These are phyloP conservation scores for Fusarium gaditjirri DNA, from an alignment of 2,329 filamentous ascomycete species.

Conservation along the genomic window DNA sequence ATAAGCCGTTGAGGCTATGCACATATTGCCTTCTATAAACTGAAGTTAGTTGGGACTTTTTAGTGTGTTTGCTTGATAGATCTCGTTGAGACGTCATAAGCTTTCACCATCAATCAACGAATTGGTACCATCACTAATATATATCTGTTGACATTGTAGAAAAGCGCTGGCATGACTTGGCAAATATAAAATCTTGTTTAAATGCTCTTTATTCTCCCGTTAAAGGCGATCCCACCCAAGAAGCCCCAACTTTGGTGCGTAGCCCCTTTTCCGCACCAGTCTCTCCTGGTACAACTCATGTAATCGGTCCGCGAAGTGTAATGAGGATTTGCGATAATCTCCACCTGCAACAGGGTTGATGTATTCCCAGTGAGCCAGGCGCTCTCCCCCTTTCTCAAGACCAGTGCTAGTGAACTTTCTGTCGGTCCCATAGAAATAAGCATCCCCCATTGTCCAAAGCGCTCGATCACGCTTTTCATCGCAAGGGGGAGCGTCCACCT, in stretches of 20 bases:
- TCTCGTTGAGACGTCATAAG: too few relatives aligned
- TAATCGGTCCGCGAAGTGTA: not conserved
- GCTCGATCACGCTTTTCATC: not conserved
- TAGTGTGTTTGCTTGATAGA: too few relatives aligned
- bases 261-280: too few relatives aligned
- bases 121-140: too few relatives aligned
- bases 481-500: fast-evolving
- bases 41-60: too few relatives aligned
- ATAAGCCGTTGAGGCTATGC: too few relatives aligned
- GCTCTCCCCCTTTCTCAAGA: fast-evolving
- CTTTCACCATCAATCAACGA: too few relatives aligned
- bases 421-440: not conserved
- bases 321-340: not conserved
- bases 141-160: too few relatives aligned
- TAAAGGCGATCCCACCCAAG: not conserved
- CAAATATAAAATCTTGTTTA: too few relatives aligned
- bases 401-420: not conserved
- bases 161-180: too few relatives aligned
- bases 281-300: fast-evolving
- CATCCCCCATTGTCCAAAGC: not conserved
- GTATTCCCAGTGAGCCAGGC: not conserved
- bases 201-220: not conserved
- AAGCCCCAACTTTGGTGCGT: not conserved
- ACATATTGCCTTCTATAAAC: too few relatives aligned
- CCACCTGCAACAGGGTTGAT: not conserved